Base-by-base conservation (phyloP, 1,284 basidiomycete genomes). In the Cryptococcus sp. region DNA sequence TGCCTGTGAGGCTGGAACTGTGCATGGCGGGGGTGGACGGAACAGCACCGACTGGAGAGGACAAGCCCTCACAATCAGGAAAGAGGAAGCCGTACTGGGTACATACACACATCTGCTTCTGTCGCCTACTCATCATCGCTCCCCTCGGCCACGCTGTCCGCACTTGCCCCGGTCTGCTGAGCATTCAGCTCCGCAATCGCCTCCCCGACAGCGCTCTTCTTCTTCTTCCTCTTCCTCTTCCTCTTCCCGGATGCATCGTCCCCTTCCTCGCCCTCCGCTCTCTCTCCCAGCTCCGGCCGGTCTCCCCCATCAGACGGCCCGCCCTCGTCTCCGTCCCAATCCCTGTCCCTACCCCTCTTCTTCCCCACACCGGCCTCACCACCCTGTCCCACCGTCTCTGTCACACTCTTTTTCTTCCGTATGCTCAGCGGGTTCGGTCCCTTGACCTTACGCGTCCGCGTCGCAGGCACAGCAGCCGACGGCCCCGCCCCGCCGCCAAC, bases 351-450 rank as follows among this genome's bases (percentile, higher is more conserved):
- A 21, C 49, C 36, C 39, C 60, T 50, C 37, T 59, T 58, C 50
- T 56, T 57, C 8, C 49, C 50, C 20, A 36, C 38, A 6, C 45
- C 52, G 2, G 24, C 45, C 21, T 52, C 51, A 7, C 47, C 43
- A 13, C 9, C 45, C 44, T 38, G 18, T 53, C 52, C 47, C 54
- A 21, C 39, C 43, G 18, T 4, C 4, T 3, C 37, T 43, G 21
- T 55, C 42, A 47, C 38, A 50, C 63, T 59, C 70, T 82, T 87
- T 79, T 92, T 92, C 81, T 92, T 97, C 80, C 90, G 93, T 39
- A 94, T 79, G 59, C 91, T 93, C 4, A 98, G 81, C 15, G 95
- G 92, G 78, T 98, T 98, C 0, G 94, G 91, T 0, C 82, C 90
- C 71, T 91, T 94, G 0, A 87, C 85, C 1, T 85, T 85, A 67